These are phyloP conservation scores for Ceriops decandra DNA, from an alignment of 345 rosid genomes.

Conservation along the genomic window DNA sequence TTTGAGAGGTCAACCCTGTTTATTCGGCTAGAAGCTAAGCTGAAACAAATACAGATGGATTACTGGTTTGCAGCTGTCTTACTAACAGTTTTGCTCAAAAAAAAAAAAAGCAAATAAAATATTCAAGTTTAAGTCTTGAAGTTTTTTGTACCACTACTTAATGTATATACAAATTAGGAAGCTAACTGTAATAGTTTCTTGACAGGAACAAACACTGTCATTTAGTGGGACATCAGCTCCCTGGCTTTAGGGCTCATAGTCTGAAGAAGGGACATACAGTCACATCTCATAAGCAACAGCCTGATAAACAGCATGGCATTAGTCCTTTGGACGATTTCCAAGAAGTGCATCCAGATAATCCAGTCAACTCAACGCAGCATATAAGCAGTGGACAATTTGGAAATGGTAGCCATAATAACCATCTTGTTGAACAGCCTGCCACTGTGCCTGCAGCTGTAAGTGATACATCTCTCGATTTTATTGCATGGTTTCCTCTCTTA, in stretches of 20 bases:
- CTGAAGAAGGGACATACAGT: constrained; percentile 21
- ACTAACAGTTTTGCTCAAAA: not conserved
- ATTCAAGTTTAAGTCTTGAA: too few species aligned
- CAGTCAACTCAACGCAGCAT: constrained; percentile 13
- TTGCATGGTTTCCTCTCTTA: constrained; percentile 2
- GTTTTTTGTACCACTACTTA: too few species aligned
- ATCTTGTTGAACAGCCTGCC: constrained; percentile 10
- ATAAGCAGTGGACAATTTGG: constrained; percentile 17
- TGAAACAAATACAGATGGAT: constrained; percentile 55
- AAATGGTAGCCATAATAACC: not conserved
- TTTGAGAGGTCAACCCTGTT: constrained; percentile 87
- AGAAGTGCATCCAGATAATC: constrained; percentile 26
- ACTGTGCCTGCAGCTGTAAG: constrained; percentile 28
- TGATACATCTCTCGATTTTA: constrained; percentile 1
- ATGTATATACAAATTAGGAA: not conserved
- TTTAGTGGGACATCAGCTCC: constrained; percentile 42
- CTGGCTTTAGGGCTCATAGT: constrained; percentile 17
- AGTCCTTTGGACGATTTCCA: constrained; percentile 14
- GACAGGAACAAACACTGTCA: constrained; percentile 58
- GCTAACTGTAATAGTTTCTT: constrained; percentile 6
- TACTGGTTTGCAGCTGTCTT: constrained; percentile 61
- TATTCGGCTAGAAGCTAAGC: constrained; percentile 64
- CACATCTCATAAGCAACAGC: constrained; percentile 25
- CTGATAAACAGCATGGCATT: constrained; percentile 16
- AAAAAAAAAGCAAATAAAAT: too few species aligned